These are phyloP conservation scores for Phytophthora parvispora DNA, from an alignment of 352 stramenopile genomes.

Conservation along the genomic window DNA sequence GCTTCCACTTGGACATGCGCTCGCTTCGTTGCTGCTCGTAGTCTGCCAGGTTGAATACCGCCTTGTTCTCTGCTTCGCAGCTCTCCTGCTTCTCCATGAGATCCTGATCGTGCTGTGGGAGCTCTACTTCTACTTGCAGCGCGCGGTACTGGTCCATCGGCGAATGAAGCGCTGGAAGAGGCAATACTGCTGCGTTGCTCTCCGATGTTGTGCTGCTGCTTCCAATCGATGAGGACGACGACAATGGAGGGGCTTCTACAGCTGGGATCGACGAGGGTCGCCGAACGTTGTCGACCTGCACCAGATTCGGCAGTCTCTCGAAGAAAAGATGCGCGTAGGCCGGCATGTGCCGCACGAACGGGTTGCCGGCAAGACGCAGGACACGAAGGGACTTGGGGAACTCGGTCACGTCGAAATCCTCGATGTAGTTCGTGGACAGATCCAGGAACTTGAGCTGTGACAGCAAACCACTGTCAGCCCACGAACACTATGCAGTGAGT, in stretches of 20 bases:
- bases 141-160: constrained; percentile 48
- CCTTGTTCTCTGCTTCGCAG: constrained; percentile 23
- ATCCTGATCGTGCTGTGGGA: constrained; percentile 28
- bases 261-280: constrained; percentile 27
- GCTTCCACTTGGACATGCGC: constrained; percentile 62
- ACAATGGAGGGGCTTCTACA: constrained; percentile 8
- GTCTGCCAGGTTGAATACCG: constrained; percentile 31
- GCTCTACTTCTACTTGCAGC: constrained; percentile 34
- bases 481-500: neutral
- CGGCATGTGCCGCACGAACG: constrained; percentile 65
- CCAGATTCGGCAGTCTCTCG: constrained; percentile 64
- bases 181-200: constrained; percentile 3
- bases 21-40: constrained; percentile 59
- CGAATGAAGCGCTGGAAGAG: constrained; percentile 17
- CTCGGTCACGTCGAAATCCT: constrained; percentile 70
- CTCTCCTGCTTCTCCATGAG: constrained; percentile 20
- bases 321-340: constrained; percentile 72
- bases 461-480: neutral
- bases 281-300: constrained; percentile 67
- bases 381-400: constrained; percentile 68
- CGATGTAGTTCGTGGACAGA: constrained; percentile 80
- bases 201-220: constrained; percentile 20
- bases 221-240: constrained; percentile 17
- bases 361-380: constrained; percentile 63
- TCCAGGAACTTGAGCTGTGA: constrained; percentile 81